phyloP scores from a whole-genome alignment of 2,329 filamentous ascomycete genomes.

The Paramyrothecium roridum region DNA sequence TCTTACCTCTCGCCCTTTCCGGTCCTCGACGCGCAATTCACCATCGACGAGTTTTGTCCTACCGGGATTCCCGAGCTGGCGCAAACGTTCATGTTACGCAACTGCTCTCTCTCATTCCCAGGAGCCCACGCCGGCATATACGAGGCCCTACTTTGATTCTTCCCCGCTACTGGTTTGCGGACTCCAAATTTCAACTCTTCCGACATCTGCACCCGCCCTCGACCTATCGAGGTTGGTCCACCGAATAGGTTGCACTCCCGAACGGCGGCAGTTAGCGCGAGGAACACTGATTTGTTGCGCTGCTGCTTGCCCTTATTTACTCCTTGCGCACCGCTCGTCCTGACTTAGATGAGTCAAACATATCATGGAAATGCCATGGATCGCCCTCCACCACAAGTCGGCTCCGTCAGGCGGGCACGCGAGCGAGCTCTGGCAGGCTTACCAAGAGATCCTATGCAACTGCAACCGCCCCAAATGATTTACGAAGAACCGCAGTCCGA shows the following conservation, averaged over 20 bases:
- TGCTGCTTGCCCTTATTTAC: slow-evolving; percentile 4
- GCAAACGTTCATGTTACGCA: slow-evolving; percentile 18
- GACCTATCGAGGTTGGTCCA: slow-evolving; percentile 12
- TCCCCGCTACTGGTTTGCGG: neutral
- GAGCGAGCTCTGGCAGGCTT: slow-evolving; percentile 45
- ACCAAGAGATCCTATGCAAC: slow-evolving; percentile 15
- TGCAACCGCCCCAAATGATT: slow-evolving; percentile 18
- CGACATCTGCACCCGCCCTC: slow-evolving; percentile 12
- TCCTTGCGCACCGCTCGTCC: slow-evolving; percentile 10
- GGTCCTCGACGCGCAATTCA: slow-evolving; percentile 12
- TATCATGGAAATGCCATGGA: slow-evolving; percentile 55
- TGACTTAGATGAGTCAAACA: slow-evolving; percentile 49
- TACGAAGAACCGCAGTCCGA: slow-evolving; percentile 20
- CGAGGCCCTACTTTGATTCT: slow-evolving; percentile 11
- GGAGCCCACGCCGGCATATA: slow-evolving; percentile 16
- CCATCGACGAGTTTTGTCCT: slow-evolving; percentile 14
- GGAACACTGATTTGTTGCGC: slow-evolving; percentile 10
- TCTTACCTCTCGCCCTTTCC: slow-evolving; percentile 5
- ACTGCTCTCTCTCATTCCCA: slow-evolving; percentile 14
- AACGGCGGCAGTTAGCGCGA: slow-evolving; percentile 11
- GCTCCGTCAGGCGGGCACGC: slow-evolving; percentile 53
- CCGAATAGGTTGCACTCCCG: slow-evolving; percentile 11
- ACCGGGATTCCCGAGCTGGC: slow-evolving; percentile 13
- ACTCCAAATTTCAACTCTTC: slow-evolving; percentile 10
- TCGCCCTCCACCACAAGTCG: slow-evolving; percentile 35